Evolutionary conservation across 2,329 filamentous ascomycete genomes (phyloP).

Genomic region (Bipolaris victoriae): DNA sequence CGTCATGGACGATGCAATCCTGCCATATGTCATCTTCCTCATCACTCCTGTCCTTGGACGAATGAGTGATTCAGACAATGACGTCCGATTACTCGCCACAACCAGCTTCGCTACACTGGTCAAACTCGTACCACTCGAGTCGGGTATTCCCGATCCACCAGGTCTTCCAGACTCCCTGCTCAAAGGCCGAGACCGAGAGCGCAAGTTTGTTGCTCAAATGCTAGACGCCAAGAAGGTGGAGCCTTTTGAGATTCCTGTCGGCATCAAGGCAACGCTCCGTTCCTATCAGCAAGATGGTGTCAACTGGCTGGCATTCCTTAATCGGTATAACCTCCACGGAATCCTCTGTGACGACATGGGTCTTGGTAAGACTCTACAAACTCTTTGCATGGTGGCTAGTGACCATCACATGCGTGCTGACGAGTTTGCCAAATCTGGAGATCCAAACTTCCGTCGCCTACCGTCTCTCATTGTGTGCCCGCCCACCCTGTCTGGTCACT

Average conservation of each 20-base stretch:
- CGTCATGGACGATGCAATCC: slow-evolving; percentile 94
- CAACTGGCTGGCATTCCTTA: slow-evolving; percentile 98
- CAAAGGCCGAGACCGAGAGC: slow-evolving; percentile 87
- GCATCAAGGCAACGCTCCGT: slow-evolving; percentile 94
- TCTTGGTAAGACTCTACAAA: slow-evolving; percentile 95
- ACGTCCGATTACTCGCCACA: slow-evolving; percentile 90
- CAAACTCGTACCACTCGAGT: slow-evolving; percentile 94
- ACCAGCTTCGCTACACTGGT: slow-evolving; percentile 97
- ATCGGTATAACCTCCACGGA: slow-evolving; percentile 95
- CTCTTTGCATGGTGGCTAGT: slow-evolving; percentile 95
- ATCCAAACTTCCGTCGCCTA: slow-evolving; percentile 76
- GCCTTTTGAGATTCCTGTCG: slow-evolving; percentile 88
- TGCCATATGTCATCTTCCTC: slow-evolving; percentile 98
- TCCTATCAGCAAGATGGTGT: slow-evolving; percentile 99
- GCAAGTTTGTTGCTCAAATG: slow-evolving; percentile 96
- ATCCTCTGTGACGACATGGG: slow-evolving; percentile 99
- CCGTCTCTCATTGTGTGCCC: slow-evolving; percentile 96
- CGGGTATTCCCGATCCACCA: slow-evolving; percentile 94
- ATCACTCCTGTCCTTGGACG: slow-evolving; percentile 95
- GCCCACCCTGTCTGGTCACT: slow-evolving; percentile 94
- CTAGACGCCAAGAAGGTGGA: slow-evolving; percentile 97
- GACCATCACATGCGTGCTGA: slow-evolving; percentile 94
- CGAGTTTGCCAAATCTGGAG: slow-evolving; percentile 82
- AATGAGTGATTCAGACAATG: slow-evolving; percentile 98
- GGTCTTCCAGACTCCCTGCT: slow-evolving; percentile 88